A percentile compares a stretch with the other conserved stretches of the same genome.
Evolutionary conservation across 1,284 basidiomycete species (phyloP).

Genomic region (Marasmius fiardii): DNA sequence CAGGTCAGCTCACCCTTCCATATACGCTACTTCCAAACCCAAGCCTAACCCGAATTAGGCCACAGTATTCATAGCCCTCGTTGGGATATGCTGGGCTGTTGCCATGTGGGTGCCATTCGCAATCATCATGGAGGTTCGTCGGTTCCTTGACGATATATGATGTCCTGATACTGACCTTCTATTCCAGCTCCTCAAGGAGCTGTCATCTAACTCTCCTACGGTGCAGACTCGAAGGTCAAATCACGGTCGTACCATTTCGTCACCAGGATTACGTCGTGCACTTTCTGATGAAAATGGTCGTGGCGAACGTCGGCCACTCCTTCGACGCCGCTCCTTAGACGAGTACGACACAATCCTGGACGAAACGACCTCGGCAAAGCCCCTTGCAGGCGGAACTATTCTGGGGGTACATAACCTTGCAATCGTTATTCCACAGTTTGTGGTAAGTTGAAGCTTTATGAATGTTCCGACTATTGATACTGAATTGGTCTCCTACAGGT

Average conservation of each 20-base stretch:
- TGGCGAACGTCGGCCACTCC: conserved; percentile 61
- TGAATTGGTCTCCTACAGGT: conserved; percentile 46
- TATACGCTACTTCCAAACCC: neutral
- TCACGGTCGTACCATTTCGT: conserved; percentile 15
- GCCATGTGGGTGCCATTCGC: conserved; percentile 92
- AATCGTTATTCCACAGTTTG: conserved; percentile 89
- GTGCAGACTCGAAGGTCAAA: conserved; percentile 12
- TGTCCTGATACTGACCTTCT: neutral
- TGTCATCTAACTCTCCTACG: conserved; percentile 38
- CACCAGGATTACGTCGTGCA: conserved; percentile 15
- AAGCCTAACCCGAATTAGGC: conserved; percentile 42
- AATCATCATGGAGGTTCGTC: conserved; percentile 86
- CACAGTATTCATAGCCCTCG: conserved; percentile 75
- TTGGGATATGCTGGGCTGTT: conserved; percentile 93
- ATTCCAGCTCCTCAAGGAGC: conserved; percentile 77
- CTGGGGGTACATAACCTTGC: conserved; percentile 95
- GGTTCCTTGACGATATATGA: neutral
- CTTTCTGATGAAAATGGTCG: conserved; percentile 21
- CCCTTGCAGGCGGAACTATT: conserved; percentile 88
- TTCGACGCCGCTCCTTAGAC: conserved; percentile 66
- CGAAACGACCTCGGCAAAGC: conserved; percentile 40
- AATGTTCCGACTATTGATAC: neutral
- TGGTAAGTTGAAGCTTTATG: conserved; percentile 50
- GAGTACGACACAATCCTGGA: conserved; percentile 42
- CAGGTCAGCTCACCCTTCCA: conserved; percentile 42